These are phyloP conservation scores for Naganishia kalamii DNA, from an alignment of 768 basidiomycete species.

Conservation along the genomic window DNA sequence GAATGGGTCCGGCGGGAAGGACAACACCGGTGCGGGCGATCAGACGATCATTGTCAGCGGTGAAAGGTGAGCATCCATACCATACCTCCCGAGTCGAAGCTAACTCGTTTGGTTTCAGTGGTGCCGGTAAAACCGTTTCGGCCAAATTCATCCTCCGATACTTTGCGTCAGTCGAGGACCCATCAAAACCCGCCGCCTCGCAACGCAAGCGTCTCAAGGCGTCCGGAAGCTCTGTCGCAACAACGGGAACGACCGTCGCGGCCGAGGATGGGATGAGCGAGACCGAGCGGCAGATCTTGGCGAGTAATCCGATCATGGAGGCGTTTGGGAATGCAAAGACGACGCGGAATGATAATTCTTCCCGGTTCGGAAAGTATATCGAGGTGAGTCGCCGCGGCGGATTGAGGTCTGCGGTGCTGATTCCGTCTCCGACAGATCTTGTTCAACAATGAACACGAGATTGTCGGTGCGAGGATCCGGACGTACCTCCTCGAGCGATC, in stretches of 20 bases:
- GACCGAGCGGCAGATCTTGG: slow-evolving; percentile 92
- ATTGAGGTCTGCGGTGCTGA: neutral
- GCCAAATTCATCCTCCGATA: slow-evolving; percentile 99
- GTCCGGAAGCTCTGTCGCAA: neutral
- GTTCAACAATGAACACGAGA: slow-evolving; percentile 90
- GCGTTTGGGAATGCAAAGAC: slow-evolving; percentile 99
- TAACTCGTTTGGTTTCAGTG: slow-evolving; percentile 52
- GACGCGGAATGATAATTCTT: slow-evolving; percentile 97
- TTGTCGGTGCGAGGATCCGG: slow-evolving; percentile 96
- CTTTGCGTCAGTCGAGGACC: slow-evolving; percentile 91
- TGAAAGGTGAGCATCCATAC: slow-evolving; percentile 63
- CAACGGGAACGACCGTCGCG: slow-evolving; percentile 22
- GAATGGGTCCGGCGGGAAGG: slow-evolving; percentile 41
- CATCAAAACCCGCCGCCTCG: slow-evolving; percentile 54
- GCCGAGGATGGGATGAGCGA: slow-evolving; percentile 59
- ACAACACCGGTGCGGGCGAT: slow-evolving; percentile 65
- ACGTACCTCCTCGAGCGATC: slow-evolving; percentile 97
- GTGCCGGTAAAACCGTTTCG: slow-evolving; percentile 98
- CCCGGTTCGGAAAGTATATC: slow-evolving; percentile 98
- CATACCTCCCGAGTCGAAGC: neutral
- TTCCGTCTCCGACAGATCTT: slow-evolving; percentile 61
- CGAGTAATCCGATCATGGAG: slow-evolving; percentile 98
- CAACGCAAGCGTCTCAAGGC: slow-evolving; percentile 58
- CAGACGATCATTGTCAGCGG: slow-evolving; percentile 99
- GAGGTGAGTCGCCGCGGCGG: slow-evolving; percentile 57